phyloP scores from a whole-genome alignment of 768 basidiomycete genomes.

The Coprinopsis sp. region DNA sequence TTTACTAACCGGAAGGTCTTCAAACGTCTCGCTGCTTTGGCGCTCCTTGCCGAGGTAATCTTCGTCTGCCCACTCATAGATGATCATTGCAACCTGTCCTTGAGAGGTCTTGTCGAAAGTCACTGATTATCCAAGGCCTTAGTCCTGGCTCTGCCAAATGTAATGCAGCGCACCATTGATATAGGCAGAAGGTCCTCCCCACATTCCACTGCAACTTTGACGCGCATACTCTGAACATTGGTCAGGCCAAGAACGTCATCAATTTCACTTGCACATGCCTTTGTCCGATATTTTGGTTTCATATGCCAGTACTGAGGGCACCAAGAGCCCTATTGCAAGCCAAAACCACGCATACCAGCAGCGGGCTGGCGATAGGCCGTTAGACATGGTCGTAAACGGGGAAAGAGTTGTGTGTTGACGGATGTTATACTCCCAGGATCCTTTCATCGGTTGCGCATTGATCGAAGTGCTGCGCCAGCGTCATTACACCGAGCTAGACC shows the following conservation, averaged over 20 bases:
- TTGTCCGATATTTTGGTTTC: slow-evolving; percentile 65
- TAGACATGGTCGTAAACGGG: slow-evolving; percentile 20
- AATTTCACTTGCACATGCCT: slow-evolving; percentile 25
- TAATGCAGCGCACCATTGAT: slow-evolving; percentile 64
- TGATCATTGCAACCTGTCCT: slow-evolving; percentile 89
- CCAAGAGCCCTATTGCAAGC: slow-evolving; percentile 26
- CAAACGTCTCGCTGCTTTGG: slow-evolving; percentile 22
- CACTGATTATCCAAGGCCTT: slow-evolving; percentile 36
- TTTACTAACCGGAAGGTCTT: slow-evolving; percentile 63
- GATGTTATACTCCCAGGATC: slow-evolving; percentile 28
- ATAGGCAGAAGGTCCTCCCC: slow-evolving; percentile 69
- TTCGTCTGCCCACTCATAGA: slow-evolving; percentile 94
- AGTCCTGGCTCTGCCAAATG: not conserved
- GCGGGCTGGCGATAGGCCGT: slow-evolving; percentile 17
- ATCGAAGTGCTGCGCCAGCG: slow-evolving; percentile 8
- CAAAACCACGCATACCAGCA: slow-evolving; percentile 17
- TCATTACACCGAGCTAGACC: slow-evolving; percentile 59
- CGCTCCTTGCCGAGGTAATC: slow-evolving; percentile 68
- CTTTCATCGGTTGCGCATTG: not conserved
- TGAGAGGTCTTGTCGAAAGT: slow-evolving; percentile 73
- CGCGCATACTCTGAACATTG: slow-evolving; percentile 59
- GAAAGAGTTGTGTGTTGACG: slow-evolving; percentile 28
- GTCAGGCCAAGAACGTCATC: slow-evolving; percentile 6
- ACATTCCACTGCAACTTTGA: slow-evolving; percentile 96
- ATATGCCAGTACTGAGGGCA: slow-evolving; percentile 43